Evolutionary conservation across 257 asterid genomes (phyloP).

Genomic region (Solanum etuberosum): DNA sequence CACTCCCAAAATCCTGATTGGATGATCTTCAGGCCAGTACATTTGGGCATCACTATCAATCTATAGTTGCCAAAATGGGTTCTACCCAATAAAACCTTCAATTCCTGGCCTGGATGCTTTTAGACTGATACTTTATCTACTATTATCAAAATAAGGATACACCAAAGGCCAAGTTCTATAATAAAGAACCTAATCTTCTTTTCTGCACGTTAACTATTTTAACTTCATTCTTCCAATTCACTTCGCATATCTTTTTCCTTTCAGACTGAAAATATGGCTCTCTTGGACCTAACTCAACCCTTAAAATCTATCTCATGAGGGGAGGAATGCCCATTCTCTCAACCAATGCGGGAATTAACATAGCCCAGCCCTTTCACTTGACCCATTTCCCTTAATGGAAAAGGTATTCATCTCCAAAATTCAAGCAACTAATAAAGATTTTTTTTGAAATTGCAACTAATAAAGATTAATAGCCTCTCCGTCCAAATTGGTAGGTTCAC

Average conservation of each 20-base stretch:
- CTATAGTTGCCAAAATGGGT: not conserved
- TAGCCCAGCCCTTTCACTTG: not conserved
- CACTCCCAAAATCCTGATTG: not conserved
- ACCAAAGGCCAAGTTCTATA: not conserved
- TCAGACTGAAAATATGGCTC: not conserved
- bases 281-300: not conserved
- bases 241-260: not conserved
- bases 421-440: not conserved
- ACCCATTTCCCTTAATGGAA: not conserved
- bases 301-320: not conserved
- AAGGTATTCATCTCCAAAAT: not conserved
- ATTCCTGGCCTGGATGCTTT: not conserved
- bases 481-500: not conserved
- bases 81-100: not conserved
- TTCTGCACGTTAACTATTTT: not conserved
- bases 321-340: not conserved
- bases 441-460: not conserved
- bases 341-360: not conserved
- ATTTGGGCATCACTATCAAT: not conserved
- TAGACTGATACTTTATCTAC: not conserved
- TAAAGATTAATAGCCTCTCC: not conserved
- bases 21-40: not conserved
- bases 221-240: not conserved
- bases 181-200: not conserved
- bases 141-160: not conserved